phyloP scores from a whole-genome alignment of 164 flowering plant genomes.

The Annona cherimola region DNA sequence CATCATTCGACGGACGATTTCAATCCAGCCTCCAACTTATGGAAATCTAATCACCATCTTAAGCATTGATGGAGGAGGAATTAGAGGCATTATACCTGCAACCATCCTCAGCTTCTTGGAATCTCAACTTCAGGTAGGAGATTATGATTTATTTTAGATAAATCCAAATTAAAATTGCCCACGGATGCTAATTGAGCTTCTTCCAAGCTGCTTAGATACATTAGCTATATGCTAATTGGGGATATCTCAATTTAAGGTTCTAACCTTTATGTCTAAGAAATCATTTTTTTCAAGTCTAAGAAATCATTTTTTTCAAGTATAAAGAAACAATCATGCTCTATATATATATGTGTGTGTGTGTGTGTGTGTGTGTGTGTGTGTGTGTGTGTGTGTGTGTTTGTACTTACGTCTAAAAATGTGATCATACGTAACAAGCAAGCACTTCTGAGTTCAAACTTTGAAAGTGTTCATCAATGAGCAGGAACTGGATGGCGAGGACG shows the following conservation, averaged over 20 bases:
- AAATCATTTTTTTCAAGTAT: too few relatives aligned
- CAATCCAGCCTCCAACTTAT: background rate
- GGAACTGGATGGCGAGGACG: constrained; percentile 29
- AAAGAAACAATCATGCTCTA: too few relatives aligned
- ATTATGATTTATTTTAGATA: background rate
- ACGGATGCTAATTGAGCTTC: background rate
- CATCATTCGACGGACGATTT: too few relatives aligned
- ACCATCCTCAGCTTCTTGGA: background rate
- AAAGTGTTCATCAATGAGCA: background rate
- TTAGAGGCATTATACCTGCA: background rate
- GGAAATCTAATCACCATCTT: background rate
- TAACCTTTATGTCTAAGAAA: too few relatives aligned
- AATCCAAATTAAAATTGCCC: background rate
- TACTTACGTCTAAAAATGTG: too few relatives aligned
- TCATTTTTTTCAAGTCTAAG: too few relatives aligned
- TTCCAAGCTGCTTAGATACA: background rate
- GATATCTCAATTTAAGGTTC: too few relatives aligned
- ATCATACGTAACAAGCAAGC: too few relatives aligned
- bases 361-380: too few relatives aligned
- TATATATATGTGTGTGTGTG: too few relatives aligned
- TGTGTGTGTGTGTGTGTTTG: too few relatives aligned
- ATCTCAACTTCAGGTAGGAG: background rate
- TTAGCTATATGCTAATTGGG: too few relatives aligned
- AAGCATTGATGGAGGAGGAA: background rate
- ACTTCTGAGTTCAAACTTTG: background rate